Evolutionary conservation across 2,329 filamentous ascomycete species (phyloP), one percentile per base, ranked within the genome.

Genomic region (Penicillium psychrosexuale): DNA sequence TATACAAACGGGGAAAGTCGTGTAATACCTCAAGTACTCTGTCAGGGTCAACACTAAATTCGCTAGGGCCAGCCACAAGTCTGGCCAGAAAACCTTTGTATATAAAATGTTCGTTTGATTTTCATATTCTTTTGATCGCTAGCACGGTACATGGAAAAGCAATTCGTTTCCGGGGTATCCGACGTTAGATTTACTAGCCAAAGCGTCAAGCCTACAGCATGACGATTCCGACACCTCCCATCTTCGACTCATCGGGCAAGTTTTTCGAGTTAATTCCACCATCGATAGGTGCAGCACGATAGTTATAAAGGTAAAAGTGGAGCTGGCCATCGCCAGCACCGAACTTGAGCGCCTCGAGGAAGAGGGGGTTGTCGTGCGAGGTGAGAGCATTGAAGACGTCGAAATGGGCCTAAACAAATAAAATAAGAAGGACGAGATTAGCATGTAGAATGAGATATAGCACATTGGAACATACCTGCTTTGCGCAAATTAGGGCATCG

Each of bases 271-370:
- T 86, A 40, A 97, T 86, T 22, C 94, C 94, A 46, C 94, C 92
- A 0, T 84, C 78, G 66, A 99, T 88, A n/a, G 87, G 85, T 57
- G 89, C 86, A 12, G 91, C 90, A 54, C 91, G 86, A 79, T 97
- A 99, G 77, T 99, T 99, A 82, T 95, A 99, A 31, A 99, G 80
- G 74, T 99, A 99, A 77, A 92, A 99, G 75, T 99, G 91, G 65
- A 99, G 80, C 72, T 94, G 91, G 44, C 94, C 94, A 72, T 99
- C 94, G 31, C 94, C 94, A 5, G 89, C 87, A 42, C 93, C 94
- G 67, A 97, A 99, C 74, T 96, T 96, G 69, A 97, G 90, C 63
- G 97, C 83, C 70, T 93, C 87, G 6, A 99, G 81, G 82, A 99
- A 97, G 19, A 97, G 82, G 0, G 86, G 88, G 73, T 99, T 99